Base-by-base conservation (phyloP, 2,329 filamentous ascomycete genomes). In the Epichloe aotearoae region DNA sequence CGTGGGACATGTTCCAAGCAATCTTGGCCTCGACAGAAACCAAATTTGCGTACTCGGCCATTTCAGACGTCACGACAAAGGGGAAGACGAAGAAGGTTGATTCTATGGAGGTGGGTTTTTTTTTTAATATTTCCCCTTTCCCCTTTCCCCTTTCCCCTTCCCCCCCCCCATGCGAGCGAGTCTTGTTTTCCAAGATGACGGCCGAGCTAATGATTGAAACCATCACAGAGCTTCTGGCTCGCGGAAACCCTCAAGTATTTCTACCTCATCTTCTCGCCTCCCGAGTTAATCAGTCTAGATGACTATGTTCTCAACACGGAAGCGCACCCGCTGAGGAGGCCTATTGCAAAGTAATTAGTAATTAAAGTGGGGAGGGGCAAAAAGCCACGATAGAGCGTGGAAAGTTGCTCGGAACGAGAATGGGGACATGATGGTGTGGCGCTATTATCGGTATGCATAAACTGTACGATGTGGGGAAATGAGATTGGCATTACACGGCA, bases 211-310 rank as follows among this genome's bases (percentile, higher is more conserved):
- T 30, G 26, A 30, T 11, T 30, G 8, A 30, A 30, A 11, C 26
- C 3, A 26, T 11, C 38, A 6, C 75, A 87, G 69, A 83, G 77
- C 54, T 87, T 86, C 58, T 88, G 84, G 81, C 68, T 84, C 58
- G 79, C 80, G 0, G 83, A 88, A 68, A 88, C 83, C 15, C 66
- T 88, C 53, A 88, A 87, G 65, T 88, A 88, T 56, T 86, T 86
- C 51, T 88, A 83, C 56, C 63, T 88, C 47, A 75, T 87, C 30
- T 88, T 87, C 57, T 79, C 77, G 20, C 75, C 83, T 15, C 77
- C 80, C 0, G 72, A 76, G n/a, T 58, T 81, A 33, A 70, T 86
- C 40, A 83, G 73, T 59, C 64, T 88, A 59, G 84, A 88, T 62
- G 75, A 85, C 8, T 87, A 73, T 62, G 80, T 87, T 39, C 64